Evolutionary conservation across 2,329 filamentous ascomycete genomes (phyloP).

Genomic region (Fulvia fulva): DNA sequence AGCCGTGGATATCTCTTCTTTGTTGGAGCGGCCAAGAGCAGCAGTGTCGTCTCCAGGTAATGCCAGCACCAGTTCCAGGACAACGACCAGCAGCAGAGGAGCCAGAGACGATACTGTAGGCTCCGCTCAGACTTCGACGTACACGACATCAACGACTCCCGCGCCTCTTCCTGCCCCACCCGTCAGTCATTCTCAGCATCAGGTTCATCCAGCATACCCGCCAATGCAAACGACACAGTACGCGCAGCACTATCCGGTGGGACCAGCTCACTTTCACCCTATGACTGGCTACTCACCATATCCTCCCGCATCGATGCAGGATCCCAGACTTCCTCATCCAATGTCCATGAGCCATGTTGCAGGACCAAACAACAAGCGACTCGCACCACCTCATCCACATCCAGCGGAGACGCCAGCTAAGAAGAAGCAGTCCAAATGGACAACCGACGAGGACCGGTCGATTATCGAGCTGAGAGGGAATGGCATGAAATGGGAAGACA

Average conservation of each 20-base stretch:
- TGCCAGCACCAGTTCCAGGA: constrained; percentile 38
- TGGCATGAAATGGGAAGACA: constrained; percentile 99
- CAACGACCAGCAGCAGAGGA: constrained; percentile 25
- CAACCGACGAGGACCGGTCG: constrained; percentile 82
- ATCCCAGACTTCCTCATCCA: constrained; percentile 26
- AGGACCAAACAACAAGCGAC: constrained; percentile 35
- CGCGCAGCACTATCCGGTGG: constrained; percentile 21
- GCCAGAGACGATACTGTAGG: constrained; percentile 22
- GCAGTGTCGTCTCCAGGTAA: constrained; percentile 60
- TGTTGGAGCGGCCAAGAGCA: constrained; percentile 69
- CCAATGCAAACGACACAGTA: constrained; percentile 31
- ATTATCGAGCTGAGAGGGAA: constrained; percentile 87
- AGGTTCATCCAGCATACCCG: constrained; percentile 18
- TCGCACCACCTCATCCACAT: constrained; percentile 45
- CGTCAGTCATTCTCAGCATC: constrained; percentile 13
- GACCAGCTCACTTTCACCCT: constrained; percentile 24
- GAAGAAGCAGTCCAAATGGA: constrained; percentile 98
- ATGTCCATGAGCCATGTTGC: constrained; percentile 42
- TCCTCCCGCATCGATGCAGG: constrained; percentile 25
- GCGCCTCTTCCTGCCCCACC: constrained; percentile 21
- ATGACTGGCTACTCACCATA: constrained; percentile 28
- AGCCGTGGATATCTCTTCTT: constrained; percentile 92
- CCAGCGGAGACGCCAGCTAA: constrained; percentile 67
- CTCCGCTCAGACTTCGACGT: constrained; percentile 21
- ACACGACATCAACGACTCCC: constrained; percentile 22